Conservation (phyloP, 2,329 filamentous ascomycete genomes). For the Alternaria ventricosa region DNA sequence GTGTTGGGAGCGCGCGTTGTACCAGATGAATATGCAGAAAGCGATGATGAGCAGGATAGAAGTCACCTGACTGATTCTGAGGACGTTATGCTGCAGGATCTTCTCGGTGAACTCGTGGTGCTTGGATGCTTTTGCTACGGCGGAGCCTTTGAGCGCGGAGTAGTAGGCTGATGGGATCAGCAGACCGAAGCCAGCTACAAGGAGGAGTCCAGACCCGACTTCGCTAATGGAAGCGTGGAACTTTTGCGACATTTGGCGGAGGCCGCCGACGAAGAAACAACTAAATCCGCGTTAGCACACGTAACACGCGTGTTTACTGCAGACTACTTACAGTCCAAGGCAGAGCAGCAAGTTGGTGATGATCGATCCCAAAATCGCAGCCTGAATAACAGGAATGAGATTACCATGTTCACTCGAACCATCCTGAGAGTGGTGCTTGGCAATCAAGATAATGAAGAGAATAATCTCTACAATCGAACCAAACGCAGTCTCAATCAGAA, state of each 20-base stretch:
- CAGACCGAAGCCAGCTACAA: constrained; percentile 71
- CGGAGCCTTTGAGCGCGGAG: constrained; percentile 53
- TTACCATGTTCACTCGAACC: constrained; percentile 46
- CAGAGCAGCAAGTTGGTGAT: constrained; percentile 83
- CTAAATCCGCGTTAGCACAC: neutral
- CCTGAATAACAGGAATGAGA: constrained; percentile 72
- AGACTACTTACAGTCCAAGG: constrained; percentile 61
- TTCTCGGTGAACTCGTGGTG: constrained; percentile 43
- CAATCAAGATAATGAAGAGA: constrained; percentile 78
- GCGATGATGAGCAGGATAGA: constrained; percentile 46
- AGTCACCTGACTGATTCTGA: constrained; percentile 46
- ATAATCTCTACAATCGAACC: constrained; percentile 83
- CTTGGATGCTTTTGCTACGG: constrained; percentile 32
- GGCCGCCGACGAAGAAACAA: constrained; percentile 80
- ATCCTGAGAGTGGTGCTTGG: constrained; percentile 53
- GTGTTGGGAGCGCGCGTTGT: constrained; percentile 77
- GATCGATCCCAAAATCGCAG: constrained; percentile 83
- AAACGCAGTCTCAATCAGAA: constrained; percentile 65
- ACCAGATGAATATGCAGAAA: constrained; percentile 63
- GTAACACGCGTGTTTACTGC: neutral
- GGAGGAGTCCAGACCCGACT: constrained; percentile 75
- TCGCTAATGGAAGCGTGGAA: constrained; percentile 82
- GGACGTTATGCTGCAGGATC: constrained; percentile 41
- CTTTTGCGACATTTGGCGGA: constrained; percentile 70
- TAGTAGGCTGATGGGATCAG: constrained; percentile 46